These are phyloP conservation scores for Cercophora samala DNA, from an alignment of 495 filamentous ascomycete genomes.

Conservation along the genomic window DNA sequence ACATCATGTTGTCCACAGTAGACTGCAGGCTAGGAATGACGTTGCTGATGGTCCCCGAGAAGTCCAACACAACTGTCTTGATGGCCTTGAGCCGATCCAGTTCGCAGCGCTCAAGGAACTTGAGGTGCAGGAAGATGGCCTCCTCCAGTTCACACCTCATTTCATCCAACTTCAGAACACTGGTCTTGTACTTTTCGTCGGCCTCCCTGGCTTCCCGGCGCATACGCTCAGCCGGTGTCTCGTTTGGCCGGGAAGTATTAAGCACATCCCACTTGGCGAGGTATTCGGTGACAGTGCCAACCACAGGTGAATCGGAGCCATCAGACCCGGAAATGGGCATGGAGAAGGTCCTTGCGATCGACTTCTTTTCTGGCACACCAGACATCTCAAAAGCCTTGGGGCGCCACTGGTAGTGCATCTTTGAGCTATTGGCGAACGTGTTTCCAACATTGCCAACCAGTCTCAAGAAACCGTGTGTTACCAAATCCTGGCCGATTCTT, in stretches of 20 bases:
- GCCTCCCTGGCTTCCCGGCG: constrained; percentile 86
- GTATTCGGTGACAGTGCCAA: constrained; percentile 79
- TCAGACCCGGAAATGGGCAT: constrained; percentile 51
- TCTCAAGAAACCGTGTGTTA: constrained; percentile 79
- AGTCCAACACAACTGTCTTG: constrained; percentile 95
- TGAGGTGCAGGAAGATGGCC: constrained; percentile 84
- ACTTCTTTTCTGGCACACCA: constrained; percentile 83
- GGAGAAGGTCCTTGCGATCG: constrained; percentile 68
- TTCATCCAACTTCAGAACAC: constrained; percentile 78
- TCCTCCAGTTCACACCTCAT: constrained; percentile 93
- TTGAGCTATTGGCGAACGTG: constrained; percentile 94
- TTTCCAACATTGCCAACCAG: constrained; percentile 92
- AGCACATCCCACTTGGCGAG: constrained; percentile 87
- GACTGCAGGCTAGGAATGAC: constrained; percentile 95
- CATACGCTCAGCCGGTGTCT: constrained; percentile 81
- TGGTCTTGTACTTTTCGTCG: constrained; percentile 88
- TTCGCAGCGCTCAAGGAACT: constrained; percentile 97
- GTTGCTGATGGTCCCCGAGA: constrained; percentile 96
- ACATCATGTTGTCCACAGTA: constrained; percentile 95
- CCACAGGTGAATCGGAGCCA: constrained; percentile 65
- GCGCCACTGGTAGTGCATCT: constrained; percentile 96
- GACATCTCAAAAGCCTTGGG: constrained; percentile 84
- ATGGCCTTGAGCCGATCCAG: constrained; percentile 94
- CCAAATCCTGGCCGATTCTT: constrained; percentile 88
- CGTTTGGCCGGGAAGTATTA: constrained; percentile 78